A percentile compares a stretch with the other conserved stretches of the same genome.
Evolutionary conservation across 2,329 filamentous ascomycete genomes (phyloP).

Genomic region (Ceratocystis ficicola): DNA sequence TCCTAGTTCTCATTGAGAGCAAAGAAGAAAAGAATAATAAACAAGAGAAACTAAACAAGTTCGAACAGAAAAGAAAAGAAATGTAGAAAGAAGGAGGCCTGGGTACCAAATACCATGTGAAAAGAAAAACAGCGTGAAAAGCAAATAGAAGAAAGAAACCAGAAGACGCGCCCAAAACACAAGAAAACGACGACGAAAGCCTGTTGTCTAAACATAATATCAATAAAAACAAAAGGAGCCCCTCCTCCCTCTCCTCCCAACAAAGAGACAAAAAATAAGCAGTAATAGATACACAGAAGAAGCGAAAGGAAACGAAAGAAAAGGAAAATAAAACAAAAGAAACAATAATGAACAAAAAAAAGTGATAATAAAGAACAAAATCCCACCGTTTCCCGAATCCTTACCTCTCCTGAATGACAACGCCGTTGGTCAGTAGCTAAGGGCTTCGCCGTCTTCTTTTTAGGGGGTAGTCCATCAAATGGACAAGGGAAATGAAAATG

Average conservation of each 20-base stretch:
- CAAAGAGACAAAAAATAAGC: background rate
- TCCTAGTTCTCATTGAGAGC: background rate
- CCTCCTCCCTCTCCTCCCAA: background rate
- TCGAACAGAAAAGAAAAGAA: slow-evolving; percentile 24
- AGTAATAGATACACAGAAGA: slow-evolving; percentile 10
- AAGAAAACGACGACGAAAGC: background rate
- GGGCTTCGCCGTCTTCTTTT: background rate
- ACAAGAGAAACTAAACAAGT: slow-evolving; percentile 23
- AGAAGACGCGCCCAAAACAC: slow-evolving; percentile 9
- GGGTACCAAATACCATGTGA: slow-evolving; percentile 8
- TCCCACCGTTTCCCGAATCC: background rate
- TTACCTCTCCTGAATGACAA: background rate
- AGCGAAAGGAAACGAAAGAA: background rate
- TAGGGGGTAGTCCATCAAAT: slow-evolving; percentile 7
- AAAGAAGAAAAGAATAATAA: slow-evolving; percentile 19
- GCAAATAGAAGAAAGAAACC: slow-evolving; percentile 9
- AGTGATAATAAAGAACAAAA: background rate
- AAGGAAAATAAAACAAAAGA: slow-evolving; percentile 3
- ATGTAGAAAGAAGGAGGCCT: slow-evolving; percentile 1
- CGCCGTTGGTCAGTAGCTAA: background rate
- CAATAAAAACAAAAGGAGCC: background rate
- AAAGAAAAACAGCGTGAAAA: background rate
- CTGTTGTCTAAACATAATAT: slow-evolving; percentile 7
- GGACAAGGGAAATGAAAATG: background rate
- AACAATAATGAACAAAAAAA: background rate